Conservation (phyloP, 768 basidiomycete species). For the Lactifluus piperatus region DNA sequence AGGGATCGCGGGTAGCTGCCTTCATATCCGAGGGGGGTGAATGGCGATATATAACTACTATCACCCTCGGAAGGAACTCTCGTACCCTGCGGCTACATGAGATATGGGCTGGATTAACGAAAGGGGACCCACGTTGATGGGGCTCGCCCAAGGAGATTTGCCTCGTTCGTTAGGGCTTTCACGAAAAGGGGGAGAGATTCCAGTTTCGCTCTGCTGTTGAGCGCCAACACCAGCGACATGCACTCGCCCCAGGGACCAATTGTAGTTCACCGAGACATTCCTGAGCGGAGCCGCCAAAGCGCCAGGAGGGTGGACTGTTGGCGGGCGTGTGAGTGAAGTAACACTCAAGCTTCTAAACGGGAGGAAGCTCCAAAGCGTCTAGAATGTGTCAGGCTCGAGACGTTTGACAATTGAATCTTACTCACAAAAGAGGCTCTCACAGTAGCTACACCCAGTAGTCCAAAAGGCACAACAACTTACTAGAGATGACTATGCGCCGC, state of each 20-base stretch:
- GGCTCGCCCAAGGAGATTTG: neutral
- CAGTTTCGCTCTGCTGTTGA: neutral
- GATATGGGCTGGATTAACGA: neutral
- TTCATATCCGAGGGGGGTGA: neutral
- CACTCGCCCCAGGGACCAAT: neutral
- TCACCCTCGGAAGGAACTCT: neutral
- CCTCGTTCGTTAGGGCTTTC: neutral
- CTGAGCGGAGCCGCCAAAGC: conserved; percentile 2
- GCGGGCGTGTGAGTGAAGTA: neutral
- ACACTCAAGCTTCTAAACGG: neutral
- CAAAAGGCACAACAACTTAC: no score
- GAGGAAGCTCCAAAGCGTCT: no score
- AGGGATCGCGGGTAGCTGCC: neutral
- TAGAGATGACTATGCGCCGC: no score
- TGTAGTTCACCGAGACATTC: neutral
- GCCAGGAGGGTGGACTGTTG: neutral
- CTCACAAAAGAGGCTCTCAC: no score
- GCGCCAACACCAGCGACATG: neutral
- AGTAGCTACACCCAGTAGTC: no score
- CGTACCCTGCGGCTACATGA: neutral
- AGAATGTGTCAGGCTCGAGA: no score
- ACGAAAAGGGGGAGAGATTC: neutral
- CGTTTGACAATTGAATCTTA: no score
- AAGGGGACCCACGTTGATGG: neutral
- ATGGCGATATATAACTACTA: neutral